These are phyloP conservation scores for Isatis tinctoria DNA, from an alignment of 345 rosid genomes.

Conservation along the genomic window DNA sequence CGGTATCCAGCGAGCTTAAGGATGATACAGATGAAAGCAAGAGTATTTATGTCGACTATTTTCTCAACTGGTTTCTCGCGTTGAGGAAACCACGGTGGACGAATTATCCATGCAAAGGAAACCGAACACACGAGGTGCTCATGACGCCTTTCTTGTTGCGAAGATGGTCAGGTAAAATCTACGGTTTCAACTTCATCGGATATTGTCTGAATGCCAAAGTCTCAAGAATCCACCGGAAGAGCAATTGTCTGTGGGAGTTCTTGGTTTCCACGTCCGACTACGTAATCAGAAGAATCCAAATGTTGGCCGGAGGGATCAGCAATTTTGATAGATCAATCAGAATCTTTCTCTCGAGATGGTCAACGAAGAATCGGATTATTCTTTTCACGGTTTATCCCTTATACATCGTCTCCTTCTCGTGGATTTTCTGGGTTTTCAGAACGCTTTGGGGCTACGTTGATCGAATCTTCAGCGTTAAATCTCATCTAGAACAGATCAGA, in stretches of 20 bases:
- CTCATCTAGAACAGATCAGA: conserved; percentile 26
- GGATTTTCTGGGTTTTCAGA: background rate
- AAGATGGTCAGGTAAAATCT: conserved; percentile 51
- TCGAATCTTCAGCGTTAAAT: conserved; percentile 26
- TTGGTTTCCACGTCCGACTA: background rate
- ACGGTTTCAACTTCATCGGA: conserved; percentile 42
- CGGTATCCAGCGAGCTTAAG: background rate
- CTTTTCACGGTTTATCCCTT: background rate
- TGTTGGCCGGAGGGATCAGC: background rate
- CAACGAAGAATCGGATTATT: background rate
- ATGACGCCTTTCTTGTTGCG: conserved; percentile 13
- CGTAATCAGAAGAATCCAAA: background rate
- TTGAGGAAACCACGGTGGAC: conserved; percentile 27
- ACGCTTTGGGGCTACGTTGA: background rate
- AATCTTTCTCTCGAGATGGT: background rate
- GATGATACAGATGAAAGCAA: background rate
- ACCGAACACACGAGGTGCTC: conserved; percentile 16
- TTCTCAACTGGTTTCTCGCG: conserved; percentile 20
- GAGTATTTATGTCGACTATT: background rate
- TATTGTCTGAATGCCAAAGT: conserved; percentile 40
- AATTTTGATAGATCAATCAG: background rate
- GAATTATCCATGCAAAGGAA: background rate
- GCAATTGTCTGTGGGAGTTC: background rate
- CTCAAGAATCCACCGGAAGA: conserved; percentile 14
- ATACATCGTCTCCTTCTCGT: background rate